Percentiles rank a stretch among this genome's conserved stretches.
Conservation (phyloP, 1,139 yeast genomes). For the Sugiyamaella xylanicola region DNA sequence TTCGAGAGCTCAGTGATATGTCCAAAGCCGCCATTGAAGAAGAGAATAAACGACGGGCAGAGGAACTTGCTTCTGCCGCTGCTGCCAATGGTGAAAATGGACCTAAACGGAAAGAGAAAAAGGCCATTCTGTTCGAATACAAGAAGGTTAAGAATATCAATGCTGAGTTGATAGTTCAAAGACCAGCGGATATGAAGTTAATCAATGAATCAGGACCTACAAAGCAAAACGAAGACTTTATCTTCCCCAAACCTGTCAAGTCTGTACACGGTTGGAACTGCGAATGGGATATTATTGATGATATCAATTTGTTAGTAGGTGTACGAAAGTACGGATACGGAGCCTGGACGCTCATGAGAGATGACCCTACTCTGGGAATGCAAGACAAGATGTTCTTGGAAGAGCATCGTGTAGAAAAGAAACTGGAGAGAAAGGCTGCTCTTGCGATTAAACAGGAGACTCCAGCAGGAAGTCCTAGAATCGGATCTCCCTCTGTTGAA, state of each 20-base stretch:
- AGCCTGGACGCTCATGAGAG: conserved; percentile 91
- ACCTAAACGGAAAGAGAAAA: conserved; percentile 53
- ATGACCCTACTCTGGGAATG: conserved; percentile 88
- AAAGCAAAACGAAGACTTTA: conserved; percentile 47
- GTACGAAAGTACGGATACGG: conserved; percentile 94
- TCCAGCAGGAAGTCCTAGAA: conserved; percentile 3
- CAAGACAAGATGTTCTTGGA: conserved; percentile 77
- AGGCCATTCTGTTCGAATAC: conserved; percentile 87
- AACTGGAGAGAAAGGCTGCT: conserved; percentile 46
- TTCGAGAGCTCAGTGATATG: conserved; percentile 64
- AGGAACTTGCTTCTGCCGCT: conserved; percentile 51
- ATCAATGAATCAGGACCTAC: conserved; percentile 60
- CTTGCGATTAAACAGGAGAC: conserved; percentile 24
- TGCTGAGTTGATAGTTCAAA: conserved; percentile 80
- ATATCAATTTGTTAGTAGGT: conserved; percentile 83
- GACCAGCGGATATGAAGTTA: conserved; percentile 79
- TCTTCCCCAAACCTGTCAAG: conserved; percentile 65
- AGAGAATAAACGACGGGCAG: conserved; percentile 72
- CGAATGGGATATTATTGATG: conserved; percentile 81
- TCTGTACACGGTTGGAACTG: conserved; percentile 91
- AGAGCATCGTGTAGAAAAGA: conserved; percentile 45
- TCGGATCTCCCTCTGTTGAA: conserved; percentile 22
- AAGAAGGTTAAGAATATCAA: conserved; percentile 86
- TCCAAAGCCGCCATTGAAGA: conserved; percentile 65
- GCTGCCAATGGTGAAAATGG: conserved; percentile 11